Base-by-base conservation (phyloP, 179 eudicot genomes). In the Gypsophila paniculata region DNA sequence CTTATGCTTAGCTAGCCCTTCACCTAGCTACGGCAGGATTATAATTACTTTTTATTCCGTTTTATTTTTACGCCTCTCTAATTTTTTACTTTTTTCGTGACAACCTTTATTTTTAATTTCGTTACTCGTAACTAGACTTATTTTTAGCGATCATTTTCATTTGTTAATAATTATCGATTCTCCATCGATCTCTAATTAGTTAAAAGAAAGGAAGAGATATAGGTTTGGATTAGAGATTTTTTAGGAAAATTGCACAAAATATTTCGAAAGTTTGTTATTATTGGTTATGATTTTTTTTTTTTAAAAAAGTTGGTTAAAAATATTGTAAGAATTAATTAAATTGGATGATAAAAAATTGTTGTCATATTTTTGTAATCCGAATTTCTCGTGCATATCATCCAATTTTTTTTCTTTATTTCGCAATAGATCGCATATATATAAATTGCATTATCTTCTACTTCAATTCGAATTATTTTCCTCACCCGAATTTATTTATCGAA, bases 201-300 rank as follows among this genome's bases (percentile, higher is more conserved):
- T 48, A 68, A 68, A 66, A 48, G 58, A 49, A 49, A 51, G 5
- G 48, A 38, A 25, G 48, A 32, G 60, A 61, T 48, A 38, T 46
- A 60, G 67, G 71, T 34, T 15, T 75, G 77, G 81, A 49, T 61
- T 64, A 4, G 84, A 81, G 84, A 78, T 78, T 44, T 75, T 81
- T 68, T 75, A 78, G 84, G 84, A 13, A 0, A 60, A 9, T 55
- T 59, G 15, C 53, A 54, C 59, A 77, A 62, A 53, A 15, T 46
- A 18, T 22, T 44, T n/a, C 13, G 53, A 6, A 55, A 68, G 65
- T 55, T 73, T 39, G 75, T 73, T 73, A 73, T 76, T 76, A 26
- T 78, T 78, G 76, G 61, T 5, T 1, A 67, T 32, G 11, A n/a
- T 72, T 22, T 25, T 54, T 78, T 55, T 51, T n/a, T n/a, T n/a